Base-by-base conservation (phyloP, 2,329 filamentous ascomycete species). In the Cryphonectria parasitica region DNA sequence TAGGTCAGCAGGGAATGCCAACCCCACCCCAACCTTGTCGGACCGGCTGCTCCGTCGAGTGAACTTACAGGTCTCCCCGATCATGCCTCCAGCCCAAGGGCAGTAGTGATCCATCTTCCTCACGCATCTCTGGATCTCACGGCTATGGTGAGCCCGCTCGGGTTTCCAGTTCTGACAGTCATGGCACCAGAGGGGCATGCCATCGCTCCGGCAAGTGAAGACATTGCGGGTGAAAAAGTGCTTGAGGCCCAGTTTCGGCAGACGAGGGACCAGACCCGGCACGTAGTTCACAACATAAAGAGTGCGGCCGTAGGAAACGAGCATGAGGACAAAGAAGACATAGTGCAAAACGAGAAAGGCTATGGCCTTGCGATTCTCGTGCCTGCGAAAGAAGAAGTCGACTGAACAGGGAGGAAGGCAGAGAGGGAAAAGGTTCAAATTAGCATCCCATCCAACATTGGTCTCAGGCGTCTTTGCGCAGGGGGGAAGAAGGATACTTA, bases 21-120 rank as follows among this genome's bases (percentile, higher is more conserved):
- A 2, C 19, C 45, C 22, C 7, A 10, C 45, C 17, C 22, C 22
- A 39, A 39, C 36, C 22, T 22, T 2, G 43, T 45, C 17, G 43
- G 17, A 17, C 13, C 66, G 70, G 34, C 64, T 31, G 31, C 1
- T 52, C 2, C 43, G 15, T 2, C 49, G 13, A 7, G 13, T 45
- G 52, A 11, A 80, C 87, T 78, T 76, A 89, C 87, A 89, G 1
- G 89, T 94, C 79, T 98, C 95, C 0, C 90, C 92, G 13, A 99
- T 90, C 74, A 97, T 92, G 31, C 95, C 96, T 4, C 95, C 95
- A n/a, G 97, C 95, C 92, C 92, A 98, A 0, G 95, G 96, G 77
- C 96, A 99, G 76, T 95, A 96, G 78, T 98, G 95, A 74, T 98
- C 95, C 92, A 98, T 96, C 77, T 96, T 96, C 56, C 87, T 83